phyloP scores from a whole-genome alignment of 2,329 filamentous ascomycete genomes.

The Alternaria ethzedia region DNA sequence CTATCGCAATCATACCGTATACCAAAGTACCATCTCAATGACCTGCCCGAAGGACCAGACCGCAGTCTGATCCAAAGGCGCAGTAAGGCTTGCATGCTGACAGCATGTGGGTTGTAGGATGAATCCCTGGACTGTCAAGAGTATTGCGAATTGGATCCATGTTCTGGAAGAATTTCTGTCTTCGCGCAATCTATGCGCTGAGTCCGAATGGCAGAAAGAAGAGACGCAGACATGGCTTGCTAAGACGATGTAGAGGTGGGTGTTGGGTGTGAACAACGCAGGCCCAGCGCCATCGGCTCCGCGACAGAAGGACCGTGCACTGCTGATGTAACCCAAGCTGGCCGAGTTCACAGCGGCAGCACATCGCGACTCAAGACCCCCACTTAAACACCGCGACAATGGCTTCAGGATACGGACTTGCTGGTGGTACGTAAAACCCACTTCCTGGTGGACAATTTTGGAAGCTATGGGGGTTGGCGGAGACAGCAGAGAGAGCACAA shows the following conservation, averaged over 20 bases:
- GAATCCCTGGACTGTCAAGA: not conserved
- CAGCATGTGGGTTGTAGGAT: not conserved
- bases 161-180: accelerated
- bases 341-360: slow-evolving; percentile 15
- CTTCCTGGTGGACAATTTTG: not conserved
- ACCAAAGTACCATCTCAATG: too few species aligned
- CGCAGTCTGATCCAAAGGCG: too few species aligned
- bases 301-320: not conserved
- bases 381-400: slow-evolving; percentile 58
- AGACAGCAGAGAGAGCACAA: slow-evolving; percentile 19
- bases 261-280: too few species aligned
- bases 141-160: not conserved
- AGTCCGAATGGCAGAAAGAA: not conserved
- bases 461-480: slow-evolving; percentile 13
- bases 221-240: not conserved
- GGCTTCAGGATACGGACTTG: slow-evolving; percentile 83
- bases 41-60: too few species aligned
- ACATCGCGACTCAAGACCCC: slow-evolving; percentile 21
- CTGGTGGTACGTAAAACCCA: slow-evolving; percentile 68
- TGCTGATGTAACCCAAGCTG: slow-evolving; percentile 17
- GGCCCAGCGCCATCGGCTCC: too few species aligned
- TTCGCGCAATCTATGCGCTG: too few species aligned
- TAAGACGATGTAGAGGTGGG: not conserved
- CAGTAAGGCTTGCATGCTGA: too few species aligned
- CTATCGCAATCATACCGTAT: too few species aligned